phyloP scores from a whole-genome alignment of 345 rosid species.

The Atalantia buxifolia region DNA sequence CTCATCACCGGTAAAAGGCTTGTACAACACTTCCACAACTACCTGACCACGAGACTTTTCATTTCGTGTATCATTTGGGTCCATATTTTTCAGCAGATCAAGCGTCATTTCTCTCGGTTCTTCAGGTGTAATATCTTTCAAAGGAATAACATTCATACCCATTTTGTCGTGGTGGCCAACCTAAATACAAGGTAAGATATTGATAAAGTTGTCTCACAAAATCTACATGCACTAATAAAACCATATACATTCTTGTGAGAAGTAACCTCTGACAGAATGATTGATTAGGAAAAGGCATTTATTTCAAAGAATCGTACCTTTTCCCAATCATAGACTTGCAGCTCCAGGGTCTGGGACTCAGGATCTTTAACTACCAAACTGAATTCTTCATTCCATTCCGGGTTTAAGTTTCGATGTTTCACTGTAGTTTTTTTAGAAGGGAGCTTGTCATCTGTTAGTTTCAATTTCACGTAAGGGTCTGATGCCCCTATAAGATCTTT shows the following conservation, averaged over 20 bases:
- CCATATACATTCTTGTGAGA: background rate
- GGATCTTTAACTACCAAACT: constrained; percentile 74
- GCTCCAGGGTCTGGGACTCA: constrained; percentile 55
- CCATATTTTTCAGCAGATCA: constrained; percentile 72
- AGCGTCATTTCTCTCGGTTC: constrained; percentile 70
- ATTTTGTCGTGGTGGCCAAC: constrained; percentile 90
- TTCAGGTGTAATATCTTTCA: constrained; percentile 73
- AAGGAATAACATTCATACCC: constrained; percentile 72
- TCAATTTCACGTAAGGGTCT: constrained; percentile 89
- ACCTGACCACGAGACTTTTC: constrained; percentile 85
- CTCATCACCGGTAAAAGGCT: constrained; percentile 68
- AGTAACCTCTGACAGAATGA: background rate
- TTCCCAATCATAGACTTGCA: constrained; percentile 85
- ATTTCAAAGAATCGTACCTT: constrained; percentile 42
- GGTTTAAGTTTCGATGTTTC: constrained; percentile 79
- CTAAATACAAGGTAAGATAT: constrained; percentile 27
- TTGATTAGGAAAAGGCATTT: background rate
- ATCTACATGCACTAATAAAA: background rate
- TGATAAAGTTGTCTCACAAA: background rate
- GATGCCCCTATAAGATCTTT: constrained; percentile 85
- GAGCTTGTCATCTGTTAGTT: constrained; percentile 75
- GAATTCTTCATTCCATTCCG: constrained; percentile 96
- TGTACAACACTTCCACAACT: constrained; percentile 56
- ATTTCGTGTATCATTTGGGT: constrained; percentile 59
- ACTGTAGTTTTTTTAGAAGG: constrained; percentile 71